Percentiles rank a stretch among this genome's conserved stretches.
These are phyloP conservation scores for Schwanniomyces occidentalis DNA, from an alignment of 805 yeast species.

Conservation along the genomic window DNA sequence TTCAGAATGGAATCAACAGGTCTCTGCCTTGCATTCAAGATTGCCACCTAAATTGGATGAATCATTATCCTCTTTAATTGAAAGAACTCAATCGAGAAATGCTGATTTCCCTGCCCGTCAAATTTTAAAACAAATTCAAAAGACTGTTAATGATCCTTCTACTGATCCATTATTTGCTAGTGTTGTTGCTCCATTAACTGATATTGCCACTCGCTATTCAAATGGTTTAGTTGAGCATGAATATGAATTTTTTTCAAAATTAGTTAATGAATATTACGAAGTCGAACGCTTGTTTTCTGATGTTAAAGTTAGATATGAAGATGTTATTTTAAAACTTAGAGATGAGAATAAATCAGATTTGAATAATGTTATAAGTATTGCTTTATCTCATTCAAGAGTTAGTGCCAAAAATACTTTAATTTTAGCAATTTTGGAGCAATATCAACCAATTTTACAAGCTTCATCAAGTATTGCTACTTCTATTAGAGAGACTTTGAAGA, in stretches of 20 bases:
- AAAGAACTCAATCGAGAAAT: constrained; percentile 60
- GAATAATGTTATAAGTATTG: constrained; percentile 66
- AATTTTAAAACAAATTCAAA: constrained; percentile 68
- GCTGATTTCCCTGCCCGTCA: constrained; percentile 95
- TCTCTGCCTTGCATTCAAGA: constrained; percentile 91
- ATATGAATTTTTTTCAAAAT: constrained; percentile 65
- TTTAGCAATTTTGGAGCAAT: constrained; percentile 78
- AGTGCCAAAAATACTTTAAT: constrained; percentile 90
- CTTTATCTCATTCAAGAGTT: constrained; percentile 88
- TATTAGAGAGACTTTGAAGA: constrained; percentile 70
- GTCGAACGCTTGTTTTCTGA: constrained; percentile 82
- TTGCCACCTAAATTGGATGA: constrained; percentile 77
- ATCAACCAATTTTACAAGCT: constrained; percentile 76
- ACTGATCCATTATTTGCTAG: constrained; percentile 43
- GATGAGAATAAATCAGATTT: constrained; percentile 82
- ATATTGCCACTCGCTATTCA: constrained; percentile 66
- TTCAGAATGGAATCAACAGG: constrained; percentile 84
- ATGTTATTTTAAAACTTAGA: constrained; percentile 81
- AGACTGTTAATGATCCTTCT: constrained; percentile 51
- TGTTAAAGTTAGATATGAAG: constrained; percentile 78
- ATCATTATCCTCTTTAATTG: constrained; percentile 61
- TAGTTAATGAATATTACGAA: constrained; percentile 70
- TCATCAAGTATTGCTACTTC: constrained; percentile 66
- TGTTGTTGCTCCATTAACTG: constrained; percentile 70
- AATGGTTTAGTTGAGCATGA: constrained; percentile 85